Evolutionary conservation across 768 basidiomycete genomes (phyloP), one percentile per base, ranked within the genome.

Genomic region (Rhodotorula graminis): DNA sequence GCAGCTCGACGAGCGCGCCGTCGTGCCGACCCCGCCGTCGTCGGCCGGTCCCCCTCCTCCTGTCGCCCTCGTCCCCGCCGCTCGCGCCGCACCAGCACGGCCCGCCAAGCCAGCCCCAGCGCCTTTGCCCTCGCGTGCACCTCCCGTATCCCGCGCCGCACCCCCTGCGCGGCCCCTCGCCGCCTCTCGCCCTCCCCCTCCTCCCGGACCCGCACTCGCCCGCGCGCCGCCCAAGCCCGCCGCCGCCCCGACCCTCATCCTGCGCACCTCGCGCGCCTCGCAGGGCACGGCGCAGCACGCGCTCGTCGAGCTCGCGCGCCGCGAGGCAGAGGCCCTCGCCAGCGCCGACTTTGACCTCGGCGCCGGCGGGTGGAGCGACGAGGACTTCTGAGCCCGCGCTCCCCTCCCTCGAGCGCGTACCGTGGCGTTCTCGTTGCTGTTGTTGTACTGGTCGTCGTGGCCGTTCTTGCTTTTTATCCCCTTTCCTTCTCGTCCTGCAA

Each of bases 341-440:
- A n/a, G n/a, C n/a, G 59, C 59, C 27, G 59, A 15, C 6, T 12
- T n/a, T 12, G 44, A 46, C 44, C 21, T 33, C 57, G 59, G 59
- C 21, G 40, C 23, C 12, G 59, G n/a, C 11, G 59, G 25, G 59
- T 60, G 59, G 59, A 60, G 59, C 42, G 59, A 60, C 40, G 59
- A 60, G 11, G 59, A 60, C 14, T 60, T 60, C 40, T 60, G 59
- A 60, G 59, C 44, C 14, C 18, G 16, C 5, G 40, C 37, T n/a
- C n/a, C n/a, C n/a, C n/a, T n/a, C n/a, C n/a, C n/a, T n/a, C n/a
- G n/a, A n/a, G n/a, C 10, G 25, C 10, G 40, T 0, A 37, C 21
- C 23, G 58, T 4, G 40, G 14, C 23, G 27, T 10, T 8, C 15
- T 4, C 44, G 59, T 60, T 60, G 59, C 44, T 60, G 59, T 60